Conservation (phyloP, 306 rosid species). For the Mimosa bimucronata region DNA sequence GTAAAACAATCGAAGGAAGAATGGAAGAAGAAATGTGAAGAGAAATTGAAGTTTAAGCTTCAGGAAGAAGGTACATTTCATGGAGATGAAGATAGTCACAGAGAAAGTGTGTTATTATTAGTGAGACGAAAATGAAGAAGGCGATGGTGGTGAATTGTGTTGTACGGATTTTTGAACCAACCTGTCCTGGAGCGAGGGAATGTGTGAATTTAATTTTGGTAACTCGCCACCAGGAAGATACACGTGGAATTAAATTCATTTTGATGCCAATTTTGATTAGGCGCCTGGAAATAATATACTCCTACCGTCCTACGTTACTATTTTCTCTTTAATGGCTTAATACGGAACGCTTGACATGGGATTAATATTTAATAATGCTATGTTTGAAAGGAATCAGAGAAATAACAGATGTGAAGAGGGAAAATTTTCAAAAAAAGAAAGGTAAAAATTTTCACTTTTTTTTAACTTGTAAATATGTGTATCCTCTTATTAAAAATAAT, state of each 20-base stretch:
- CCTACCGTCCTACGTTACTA: too few relatives aligned
- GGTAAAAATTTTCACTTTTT: too few relatives aligned
- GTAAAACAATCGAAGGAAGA: slow-evolving; percentile 60
- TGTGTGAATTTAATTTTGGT: neutral
- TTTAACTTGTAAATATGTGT: too few relatives aligned
- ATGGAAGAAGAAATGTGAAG: slow-evolving; percentile 32
- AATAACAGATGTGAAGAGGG: too few relatives aligned
- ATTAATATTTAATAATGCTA: too few relatives aligned
- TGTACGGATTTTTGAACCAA: neutral
- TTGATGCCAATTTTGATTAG: neutral
- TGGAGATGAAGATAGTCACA: slow-evolving; percentile 17
- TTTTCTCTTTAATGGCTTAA: too few relatives aligned
- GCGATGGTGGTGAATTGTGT: too few relatives aligned
- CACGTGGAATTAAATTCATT: neutral
- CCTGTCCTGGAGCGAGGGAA: neutral
- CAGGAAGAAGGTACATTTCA: slow-evolving; percentile 45
- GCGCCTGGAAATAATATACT: neutral
- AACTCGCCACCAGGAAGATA: neutral
- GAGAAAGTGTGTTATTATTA: neutral
- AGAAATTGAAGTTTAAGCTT: slow-evolving; percentile 47
- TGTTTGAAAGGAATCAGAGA: too few relatives aligned
- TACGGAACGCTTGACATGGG: too few relatives aligned
- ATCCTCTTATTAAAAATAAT: too few relatives aligned
- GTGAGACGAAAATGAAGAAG: neutral
- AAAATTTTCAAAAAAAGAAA: too few relatives aligned